phyloP scores from a whole-genome alignment of 495 filamentous ascomycete genomes.

The Apiosordaria backusii region DNA sequence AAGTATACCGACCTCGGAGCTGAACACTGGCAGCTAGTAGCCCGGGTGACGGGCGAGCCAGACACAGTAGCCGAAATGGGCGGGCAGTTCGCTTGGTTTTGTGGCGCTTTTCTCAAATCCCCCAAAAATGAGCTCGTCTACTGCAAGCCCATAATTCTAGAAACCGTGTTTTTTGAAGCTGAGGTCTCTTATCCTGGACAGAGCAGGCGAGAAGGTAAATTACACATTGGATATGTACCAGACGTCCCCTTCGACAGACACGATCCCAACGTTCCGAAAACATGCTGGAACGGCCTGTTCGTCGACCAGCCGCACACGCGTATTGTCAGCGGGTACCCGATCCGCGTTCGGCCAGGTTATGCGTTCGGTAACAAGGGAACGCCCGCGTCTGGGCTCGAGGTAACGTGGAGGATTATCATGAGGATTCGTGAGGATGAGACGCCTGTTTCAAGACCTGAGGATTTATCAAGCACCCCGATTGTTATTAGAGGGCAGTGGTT shows the following conservation, averaged over 20 bases:
- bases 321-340: not conserved
- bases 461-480: not conserved
- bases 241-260: not conserved
- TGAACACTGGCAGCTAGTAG: not conserved
- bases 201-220: too few relatives aligned
- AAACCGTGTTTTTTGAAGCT: too few relatives aligned
- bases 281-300: not conserved
- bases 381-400: not conserved
- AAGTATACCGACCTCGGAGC: not conserved
- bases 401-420: not conserved
- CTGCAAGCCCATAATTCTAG: not conserved
- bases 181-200: too few relatives aligned
- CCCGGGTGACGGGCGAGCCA: not conserved
- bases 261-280: not conserved
- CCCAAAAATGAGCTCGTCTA: not conserved
- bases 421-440: not conserved
- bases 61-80: not conserved
- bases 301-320: not conserved
- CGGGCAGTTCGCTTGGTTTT: not conserved
- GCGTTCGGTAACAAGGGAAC: not conserved
- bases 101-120: not conserved
- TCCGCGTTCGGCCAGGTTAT: not conserved
- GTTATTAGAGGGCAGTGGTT: not conserved
- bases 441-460: not conserved
- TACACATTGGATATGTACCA: not conserved